These are phyloP conservation scores for Thalia dealbata DNA, from an alignment of 176 grass and related monocot genomes.

Conservation along the genomic window DNA sequence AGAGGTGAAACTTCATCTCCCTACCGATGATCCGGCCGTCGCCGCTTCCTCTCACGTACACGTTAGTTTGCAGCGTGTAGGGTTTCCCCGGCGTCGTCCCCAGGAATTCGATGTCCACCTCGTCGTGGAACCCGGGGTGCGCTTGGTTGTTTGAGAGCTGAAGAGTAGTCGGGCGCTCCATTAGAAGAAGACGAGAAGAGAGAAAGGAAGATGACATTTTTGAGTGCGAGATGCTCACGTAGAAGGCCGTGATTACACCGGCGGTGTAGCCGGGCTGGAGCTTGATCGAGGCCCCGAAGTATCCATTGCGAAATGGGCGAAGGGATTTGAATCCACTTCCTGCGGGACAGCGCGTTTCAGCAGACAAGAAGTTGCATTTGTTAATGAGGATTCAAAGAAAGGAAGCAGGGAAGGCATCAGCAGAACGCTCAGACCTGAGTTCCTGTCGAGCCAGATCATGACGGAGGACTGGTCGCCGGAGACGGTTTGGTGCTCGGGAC, in stretches of 20 bases:
- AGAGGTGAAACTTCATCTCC: constrained; percentile 19
- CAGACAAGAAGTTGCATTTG: not conserved
- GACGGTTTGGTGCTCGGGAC: constrained; percentile 12
- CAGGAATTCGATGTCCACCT: constrained; percentile 18
- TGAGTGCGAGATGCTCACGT: constrained; percentile 2
- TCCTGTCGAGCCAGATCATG: constrained; percentile 10
- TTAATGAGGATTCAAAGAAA: no score
- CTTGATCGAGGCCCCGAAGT: constrained; percentile 8
- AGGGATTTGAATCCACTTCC: constrained; percentile 13
- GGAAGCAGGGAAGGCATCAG: not conserved
- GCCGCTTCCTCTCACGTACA: constrained; percentile 20
- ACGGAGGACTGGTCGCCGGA: constrained; percentile 2
- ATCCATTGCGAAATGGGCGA: constrained; percentile 4
- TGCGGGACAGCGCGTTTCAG: not conserved
- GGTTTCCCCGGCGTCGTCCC: constrained; percentile 15
- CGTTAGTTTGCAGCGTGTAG: constrained; percentile 13
- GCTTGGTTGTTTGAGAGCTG: constrained; percentile 17
- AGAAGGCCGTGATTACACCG: constrained; percentile 13
- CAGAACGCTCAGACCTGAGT: not conserved
- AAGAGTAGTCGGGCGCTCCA: not conserved
- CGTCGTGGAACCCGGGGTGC: constrained; percentile 11
- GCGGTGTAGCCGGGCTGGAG: constrained; percentile 16
- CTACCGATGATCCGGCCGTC: constrained; percentile 8
- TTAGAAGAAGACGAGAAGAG: not conserved
- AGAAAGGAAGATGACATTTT: not conserved